These are phyloP conservation scores for Trypanosoma cruzi DNA, from an alignment of 208 protist genomes.

Conservation along the genomic window DNA sequence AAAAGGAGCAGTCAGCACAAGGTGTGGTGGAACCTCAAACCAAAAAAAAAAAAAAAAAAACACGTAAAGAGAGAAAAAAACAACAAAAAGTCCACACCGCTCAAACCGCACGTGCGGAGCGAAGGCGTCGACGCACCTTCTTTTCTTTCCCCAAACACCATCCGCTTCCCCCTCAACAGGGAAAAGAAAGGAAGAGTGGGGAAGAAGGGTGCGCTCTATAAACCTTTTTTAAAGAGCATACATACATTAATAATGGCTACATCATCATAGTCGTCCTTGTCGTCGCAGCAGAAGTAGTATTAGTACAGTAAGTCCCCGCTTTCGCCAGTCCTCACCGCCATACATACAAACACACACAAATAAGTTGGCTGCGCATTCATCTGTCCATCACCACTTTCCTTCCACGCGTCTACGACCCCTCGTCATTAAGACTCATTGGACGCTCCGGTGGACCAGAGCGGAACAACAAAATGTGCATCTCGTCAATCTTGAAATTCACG, in stretches of 20 bases:
- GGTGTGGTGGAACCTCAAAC: neutral
- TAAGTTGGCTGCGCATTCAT: neutral
- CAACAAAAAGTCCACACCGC: constrained; percentile 9
- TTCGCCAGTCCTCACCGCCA: neutral
- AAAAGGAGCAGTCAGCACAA: neutral
- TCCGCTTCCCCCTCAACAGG: neutral
- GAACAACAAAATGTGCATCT: constrained; percentile 68
- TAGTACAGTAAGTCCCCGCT: neutral
- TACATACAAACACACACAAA: neutral
- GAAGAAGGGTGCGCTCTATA: neutral
- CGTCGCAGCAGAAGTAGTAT: neutral
- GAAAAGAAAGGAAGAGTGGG: neutral
- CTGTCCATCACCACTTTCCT: neutral
- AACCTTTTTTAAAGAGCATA: neutral
- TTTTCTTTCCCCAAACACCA: neutral
- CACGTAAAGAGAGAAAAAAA: constrained; percentile 17
- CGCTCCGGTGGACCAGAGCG: constrained; percentile 83
- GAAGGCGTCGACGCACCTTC: neutral
- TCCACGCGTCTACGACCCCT: constrained; percentile 3
- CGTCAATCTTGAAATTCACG: constrained; percentile 86
- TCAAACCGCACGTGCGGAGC: neutral
- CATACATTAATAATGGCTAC: neutral
- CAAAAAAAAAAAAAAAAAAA: constrained; percentile 10
- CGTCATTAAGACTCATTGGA: constrained; percentile 22
- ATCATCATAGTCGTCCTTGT: constrained; percentile 1